Evolutionary conservation across 306 rosid species (phyloP), one percentile per base, ranked within the genome.

Genomic region (Malus orientalis): DNA sequence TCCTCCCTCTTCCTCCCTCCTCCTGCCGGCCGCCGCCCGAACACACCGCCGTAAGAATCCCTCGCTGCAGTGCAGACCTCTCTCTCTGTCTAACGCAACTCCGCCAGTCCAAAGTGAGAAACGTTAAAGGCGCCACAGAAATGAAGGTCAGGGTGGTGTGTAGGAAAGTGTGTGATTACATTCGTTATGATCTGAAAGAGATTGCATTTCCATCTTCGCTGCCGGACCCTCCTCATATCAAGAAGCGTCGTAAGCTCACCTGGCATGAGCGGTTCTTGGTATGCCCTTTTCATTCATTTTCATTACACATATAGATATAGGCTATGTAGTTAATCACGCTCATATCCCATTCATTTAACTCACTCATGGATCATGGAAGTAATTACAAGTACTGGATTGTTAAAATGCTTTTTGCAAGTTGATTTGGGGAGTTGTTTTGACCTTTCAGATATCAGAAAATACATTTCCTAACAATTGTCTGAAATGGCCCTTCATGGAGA

Each of bases 121-220:
- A 25, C 20, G 6, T 30, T 29, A 16, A 18, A 3, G 42, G 42
- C 6, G 23, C 36, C 14, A 8, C 47, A 69, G 81, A 47, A 80
- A 91, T 94, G 97, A 90, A 88, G 84, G 86, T 86, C 75, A 89
- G 85, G 82, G 91, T 86, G 44, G 95, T 89, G 59, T 86, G 86
- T 68, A 74, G 91, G 82, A 90, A 94, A 79, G 20, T 92, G 58
- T 86, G 82, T 20, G 84, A 90, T 68, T 94, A 92, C 75, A 11
- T 92, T 15, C 90, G 97, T 32, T 81, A 86, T 85, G 97, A 91
- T 85, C 89, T 94, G 67, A 91, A 94, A 76, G 97, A 91, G 84
- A 92, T 94, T 66, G 93, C 93, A 53, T 90, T 92, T 51, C 97
- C 98, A 14, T 92, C 97, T 6, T 92, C 98, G 11, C 83, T 94